phyloP scores from a whole-genome alignment of 2,329 filamentous ascomycete genomes.

The Exophiala xenobiotica region DNA sequence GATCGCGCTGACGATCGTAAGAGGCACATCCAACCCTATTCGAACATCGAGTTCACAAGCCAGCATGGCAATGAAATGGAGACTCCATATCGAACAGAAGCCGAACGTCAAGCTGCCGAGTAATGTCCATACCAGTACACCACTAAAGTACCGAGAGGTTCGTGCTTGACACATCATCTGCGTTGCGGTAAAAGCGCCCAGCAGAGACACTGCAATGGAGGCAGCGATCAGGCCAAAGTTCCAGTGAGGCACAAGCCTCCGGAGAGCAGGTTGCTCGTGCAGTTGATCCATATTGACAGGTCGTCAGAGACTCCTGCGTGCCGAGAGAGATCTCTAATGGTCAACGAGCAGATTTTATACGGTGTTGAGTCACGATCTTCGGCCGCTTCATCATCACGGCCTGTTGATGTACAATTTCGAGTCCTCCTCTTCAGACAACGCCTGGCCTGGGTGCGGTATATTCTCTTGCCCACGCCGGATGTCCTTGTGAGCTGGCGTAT shows the following conservation, averaged over 20 bases:
- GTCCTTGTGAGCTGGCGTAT: too few relatives aligned
- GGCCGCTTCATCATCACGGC: background rate
- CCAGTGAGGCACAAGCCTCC: slow-evolving; percentile 32
- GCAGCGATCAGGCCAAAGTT: slow-evolving; percentile 33
- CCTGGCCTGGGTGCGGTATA: too few relatives aligned
- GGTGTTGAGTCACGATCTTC: background rate
- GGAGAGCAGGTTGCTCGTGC: slow-evolving; percentile 8
- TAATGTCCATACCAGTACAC: slow-evolving; percentile 34
- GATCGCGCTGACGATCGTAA: slow-evolving; percentile 32
- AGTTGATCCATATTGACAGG: slow-evolving; percentile 2
- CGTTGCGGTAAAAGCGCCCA: slow-evolving; percentile 37
- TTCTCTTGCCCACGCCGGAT: too few relatives aligned
- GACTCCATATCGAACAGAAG: slow-evolving; percentile 37
- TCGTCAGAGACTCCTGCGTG: background rate
- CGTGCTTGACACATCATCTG: slow-evolving; percentile 37
- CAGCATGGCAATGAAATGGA: slow-evolving; percentile 37
- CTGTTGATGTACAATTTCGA: background rate
- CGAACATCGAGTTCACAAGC: slow-evolving; percentile 35
- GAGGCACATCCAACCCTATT: slow-evolving; percentile 33
- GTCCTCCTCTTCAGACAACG: too few relatives aligned
- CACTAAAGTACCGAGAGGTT: slow-evolving; percentile 32
- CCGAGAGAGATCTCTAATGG: background rate
- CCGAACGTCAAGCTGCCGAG: slow-evolving; percentile 36
- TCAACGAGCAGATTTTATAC: background rate
- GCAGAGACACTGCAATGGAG: slow-evolving; percentile 35